Conservation (phyloP, 1,284 basidiomycete genomes). For the Ustilago xerochloae region DNA sequence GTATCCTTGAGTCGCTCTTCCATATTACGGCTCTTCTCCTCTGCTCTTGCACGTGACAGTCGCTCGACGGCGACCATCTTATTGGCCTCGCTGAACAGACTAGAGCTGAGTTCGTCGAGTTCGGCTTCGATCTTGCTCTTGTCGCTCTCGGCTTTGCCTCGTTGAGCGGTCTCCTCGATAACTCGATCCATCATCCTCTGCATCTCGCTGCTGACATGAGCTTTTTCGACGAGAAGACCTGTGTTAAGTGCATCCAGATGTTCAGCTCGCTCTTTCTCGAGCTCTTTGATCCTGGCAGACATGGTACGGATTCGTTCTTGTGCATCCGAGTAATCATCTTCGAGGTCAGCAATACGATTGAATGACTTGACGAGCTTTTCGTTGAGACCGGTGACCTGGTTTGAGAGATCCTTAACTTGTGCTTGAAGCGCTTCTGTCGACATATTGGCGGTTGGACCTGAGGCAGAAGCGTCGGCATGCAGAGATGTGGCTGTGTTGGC, state of each 20-base stretch:
- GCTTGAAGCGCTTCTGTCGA: slow-evolving; percentile 74
- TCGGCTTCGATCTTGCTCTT: slow-evolving; percentile 72
- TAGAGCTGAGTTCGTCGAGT: slow-evolving; percentile 90
- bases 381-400: slow-evolving; percentile 90
- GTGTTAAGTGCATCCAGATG: slow-evolving; percentile 72
- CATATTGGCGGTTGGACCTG: not conserved
- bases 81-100: slow-evolving; percentile 71
- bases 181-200: slow-evolving; percentile 92
- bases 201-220: slow-evolving; percentile 89
- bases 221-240: slow-evolving; percentile 88
- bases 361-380: slow-evolving; percentile 90
- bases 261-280: slow-evolving; percentile 71
- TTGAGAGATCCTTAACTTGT: slow-evolving; percentile 85
- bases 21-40: slow-evolving; percentile 82
- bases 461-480: slow-evolving; percentile 1
- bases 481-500: not conserved
- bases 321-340: slow-evolving; percentile 83
- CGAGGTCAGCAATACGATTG: slow-evolving; percentile 89
- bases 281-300: slow-evolving; percentile 70
- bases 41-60: slow-evolving; percentile 78
- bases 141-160: slow-evolving; percentile 85
- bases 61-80: slow-evolving; percentile 83
- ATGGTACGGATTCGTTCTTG: slow-evolving; percentile 77
- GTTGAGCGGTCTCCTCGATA: slow-evolving; percentile 89
- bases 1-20: slow-evolving; percentile 83